These are phyloP conservation scores for Flaveria floridana DNA, from an alignment of 140 eudicot species.

Conservation along the genomic window DNA sequence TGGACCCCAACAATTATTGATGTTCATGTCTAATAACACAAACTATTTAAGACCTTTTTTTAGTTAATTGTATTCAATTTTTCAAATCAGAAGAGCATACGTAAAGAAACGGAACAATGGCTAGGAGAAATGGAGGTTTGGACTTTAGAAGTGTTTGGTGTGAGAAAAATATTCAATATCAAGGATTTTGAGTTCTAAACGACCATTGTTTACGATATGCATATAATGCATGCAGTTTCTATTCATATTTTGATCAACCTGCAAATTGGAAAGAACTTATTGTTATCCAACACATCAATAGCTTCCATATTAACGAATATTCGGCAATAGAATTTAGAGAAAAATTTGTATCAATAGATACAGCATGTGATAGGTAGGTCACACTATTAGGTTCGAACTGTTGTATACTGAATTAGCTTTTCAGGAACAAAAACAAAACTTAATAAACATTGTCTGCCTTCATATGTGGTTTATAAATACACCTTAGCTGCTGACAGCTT, in stretches of 20 bases:
- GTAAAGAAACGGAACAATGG: background rate
- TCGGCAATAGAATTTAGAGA: background rate
- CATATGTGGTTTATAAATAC: constrained; percentile 8
- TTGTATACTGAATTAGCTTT: background rate
- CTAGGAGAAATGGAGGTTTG: background rate
- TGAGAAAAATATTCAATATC: background rate
- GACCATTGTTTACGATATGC: background rate
- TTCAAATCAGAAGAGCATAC: background rate
- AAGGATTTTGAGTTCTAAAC: background rate
- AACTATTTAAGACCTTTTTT: background rate
- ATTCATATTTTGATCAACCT: background rate
- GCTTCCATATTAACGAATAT: background rate
- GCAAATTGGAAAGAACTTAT: background rate
- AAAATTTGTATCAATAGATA: background rate
- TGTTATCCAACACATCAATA: background rate
- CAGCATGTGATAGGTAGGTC: background rate
- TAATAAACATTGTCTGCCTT: background rate
- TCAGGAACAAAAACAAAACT: background rate
- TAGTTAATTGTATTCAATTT: background rate
- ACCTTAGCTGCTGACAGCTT: constrained; percentile 81
- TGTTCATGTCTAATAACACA: background rate
- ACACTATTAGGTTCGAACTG: background rate
- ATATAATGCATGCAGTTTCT: background rate
- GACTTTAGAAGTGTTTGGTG: background rate
- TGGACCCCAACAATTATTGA: background rate